Conservation (phyloP, 2,329 filamentous ascomycete genomes). For the Fonsecaea pugnacius region DNA sequence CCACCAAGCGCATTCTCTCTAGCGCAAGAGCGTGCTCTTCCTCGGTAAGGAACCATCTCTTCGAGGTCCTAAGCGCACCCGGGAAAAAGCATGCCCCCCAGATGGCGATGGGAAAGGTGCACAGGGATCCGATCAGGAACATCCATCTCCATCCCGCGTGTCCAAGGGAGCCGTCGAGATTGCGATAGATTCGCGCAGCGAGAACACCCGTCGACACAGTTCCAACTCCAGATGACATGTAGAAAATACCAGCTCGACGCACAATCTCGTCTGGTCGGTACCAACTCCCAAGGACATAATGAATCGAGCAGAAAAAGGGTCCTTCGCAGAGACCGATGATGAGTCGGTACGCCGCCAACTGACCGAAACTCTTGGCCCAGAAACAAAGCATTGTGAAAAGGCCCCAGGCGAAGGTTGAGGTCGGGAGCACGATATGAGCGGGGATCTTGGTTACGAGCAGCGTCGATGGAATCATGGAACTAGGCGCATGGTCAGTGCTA, state of each 20-base stretch:
- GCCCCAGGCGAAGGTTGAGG: slow-evolving; percentile 42
- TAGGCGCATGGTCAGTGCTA: neutral
- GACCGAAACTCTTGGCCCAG: slow-evolving; percentile 18
- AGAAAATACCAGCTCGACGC: slow-evolving; percentile 46
- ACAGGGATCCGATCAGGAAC: slow-evolving; percentile 40
- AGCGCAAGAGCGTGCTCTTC: slow-evolving; percentile 9
- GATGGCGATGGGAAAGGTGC: slow-evolving; percentile 38
- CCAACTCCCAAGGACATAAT: slow-evolving; percentile 37
- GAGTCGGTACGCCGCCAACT: slow-evolving; percentile 28
- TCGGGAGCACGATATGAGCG: slow-evolving; percentile 22
- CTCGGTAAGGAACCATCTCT: slow-evolving; percentile 17
- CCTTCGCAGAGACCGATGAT: slow-evolving; percentile 30
- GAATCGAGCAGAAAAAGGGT: slow-evolving; percentile 39
- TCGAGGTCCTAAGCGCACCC: slow-evolving; percentile 20
- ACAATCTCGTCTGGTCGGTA: slow-evolving; percentile 42
- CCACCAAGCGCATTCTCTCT: slow-evolving; percentile 20
- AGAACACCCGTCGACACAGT: slow-evolving; percentile 29
- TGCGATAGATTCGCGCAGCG: slow-evolving; percentile 23
- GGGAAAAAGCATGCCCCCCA: slow-evolving; percentile 38
- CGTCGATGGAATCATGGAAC: slow-evolving; percentile 19
- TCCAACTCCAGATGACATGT: slow-evolving; percentile 39
- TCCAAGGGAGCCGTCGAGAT: slow-evolving; percentile 37
- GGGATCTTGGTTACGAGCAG: slow-evolving; percentile 14
- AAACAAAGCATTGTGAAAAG: slow-evolving; percentile 40
- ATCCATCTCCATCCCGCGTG: slow-evolving; percentile 41